Base-by-base conservation (phyloP, 352 stramenopile genomes). In the Thalassiosira mediterranea region DNA sequence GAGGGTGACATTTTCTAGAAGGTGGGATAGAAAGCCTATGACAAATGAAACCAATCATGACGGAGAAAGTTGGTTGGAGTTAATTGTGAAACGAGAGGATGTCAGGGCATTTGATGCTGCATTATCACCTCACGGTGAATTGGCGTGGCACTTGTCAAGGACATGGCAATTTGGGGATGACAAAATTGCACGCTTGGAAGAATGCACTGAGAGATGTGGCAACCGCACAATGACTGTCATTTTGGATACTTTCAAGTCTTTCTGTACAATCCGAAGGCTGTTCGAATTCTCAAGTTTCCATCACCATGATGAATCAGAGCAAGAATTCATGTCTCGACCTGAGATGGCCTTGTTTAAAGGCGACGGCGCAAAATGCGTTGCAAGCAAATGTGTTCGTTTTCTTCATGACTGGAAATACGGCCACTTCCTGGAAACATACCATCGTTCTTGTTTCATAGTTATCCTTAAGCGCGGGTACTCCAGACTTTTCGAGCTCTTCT, bases 371-470 rank as follows among this genome's bases (percentile, higher is more conserved):
- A 10, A 28, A 53, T 3, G 21, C 3, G 2, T 0, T 3, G 56
- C 37, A 8, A 51, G 26, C 26, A 17, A 7, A 2, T 4, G 52
- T 13, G 46, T 32, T 32, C 40, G 56, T 13, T 65, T 65, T 53
- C 51, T 52, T 17, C 2, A 15, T 21, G 56, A 65, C 46, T 65
- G 56, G 56, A 1, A 65, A 28, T 52, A 65, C n/a, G 28, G 31
- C 0, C 26, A 32, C 26, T n/a, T n/a, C n/a, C n/a, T n/a, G n/a
- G n/a, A n/a, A n/a, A n/a, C n/a, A n/a, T n/a, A n/a, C n/a, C n/a
- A n/a, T n/a, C n/a, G n/a, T n/a, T n/a, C n/a, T n/a, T n/a, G n/a
- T n/a, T n/a, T n/a, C n/a, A n/a, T n/a, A n/a, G n/a, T n/a, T n/a
- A n/a, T n/a, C n/a, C n/a, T n/a, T n/a, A n/a, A n/a, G n/a, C n/a